These are phyloP conservation scores for Populus hybrid DNA, from an alignment of 441 rosid species.

Conservation along the genomic window DNA sequence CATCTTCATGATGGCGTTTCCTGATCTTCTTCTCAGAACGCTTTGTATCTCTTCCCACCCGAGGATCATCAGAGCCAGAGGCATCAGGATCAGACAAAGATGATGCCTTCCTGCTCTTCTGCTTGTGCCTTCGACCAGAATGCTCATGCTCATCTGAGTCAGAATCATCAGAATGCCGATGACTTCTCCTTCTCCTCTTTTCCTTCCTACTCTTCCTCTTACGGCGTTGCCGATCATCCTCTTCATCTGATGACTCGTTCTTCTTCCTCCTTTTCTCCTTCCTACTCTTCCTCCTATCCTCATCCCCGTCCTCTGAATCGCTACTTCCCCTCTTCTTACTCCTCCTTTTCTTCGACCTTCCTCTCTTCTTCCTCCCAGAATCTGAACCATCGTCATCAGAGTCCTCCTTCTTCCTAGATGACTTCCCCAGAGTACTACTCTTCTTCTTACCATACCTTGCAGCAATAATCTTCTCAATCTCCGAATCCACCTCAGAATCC, in stretches of 20 bases:
- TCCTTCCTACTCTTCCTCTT: conserved; percentile 63
- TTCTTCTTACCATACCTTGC: conserved; percentile 61
- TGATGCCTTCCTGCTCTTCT: conserved; percentile 51
- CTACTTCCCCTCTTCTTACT: conserved; percentile 26
- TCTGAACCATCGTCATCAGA: conserved; percentile 46
- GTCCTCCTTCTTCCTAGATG: conserved; percentile 36
- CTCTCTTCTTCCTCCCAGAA: conserved; percentile 62
- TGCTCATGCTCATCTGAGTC: conserved; percentile 47
- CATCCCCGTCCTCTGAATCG: conserved; percentile 61
- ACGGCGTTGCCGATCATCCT: conserved; percentile 31
- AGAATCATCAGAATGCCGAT: conserved; percentile 43
- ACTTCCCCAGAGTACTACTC: conserved; percentile 30
- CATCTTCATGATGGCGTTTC: conserved; percentile 46
- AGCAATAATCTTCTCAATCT: conserved; percentile 89
- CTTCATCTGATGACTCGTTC: conserved; percentile 49
- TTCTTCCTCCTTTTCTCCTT: conserved; percentile 52
- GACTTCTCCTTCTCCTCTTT: conserved; percentile 72
- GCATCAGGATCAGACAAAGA: conserved; percentile 49
- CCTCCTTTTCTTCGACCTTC: conserved; percentile 47
- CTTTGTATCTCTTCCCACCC: conserved; percentile 57
- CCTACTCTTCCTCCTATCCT: conserved; percentile 46
- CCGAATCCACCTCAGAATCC: conserved; percentile 78
- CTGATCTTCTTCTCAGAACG: conserved; percentile 55
- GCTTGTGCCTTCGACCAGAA: conserved; percentile 40
- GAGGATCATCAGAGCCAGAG: conserved; percentile 42